Conservation (phyloP, 345 rosid genomes). For the Clausena lansium region DNA sequence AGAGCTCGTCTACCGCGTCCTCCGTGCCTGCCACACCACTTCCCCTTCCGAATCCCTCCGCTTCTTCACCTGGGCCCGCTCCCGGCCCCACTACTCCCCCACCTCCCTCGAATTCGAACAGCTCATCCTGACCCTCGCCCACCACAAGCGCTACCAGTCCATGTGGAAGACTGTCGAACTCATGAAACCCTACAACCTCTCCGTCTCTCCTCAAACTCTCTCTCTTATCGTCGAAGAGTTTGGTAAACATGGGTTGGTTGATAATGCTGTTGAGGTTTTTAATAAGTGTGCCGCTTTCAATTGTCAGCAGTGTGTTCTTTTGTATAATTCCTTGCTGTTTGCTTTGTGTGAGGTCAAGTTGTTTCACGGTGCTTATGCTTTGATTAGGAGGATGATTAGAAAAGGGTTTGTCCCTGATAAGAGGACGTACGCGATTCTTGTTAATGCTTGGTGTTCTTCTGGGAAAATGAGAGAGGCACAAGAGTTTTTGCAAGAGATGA, state of each 20-base stretch:
- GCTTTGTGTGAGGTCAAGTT: constrained; percentile 79
- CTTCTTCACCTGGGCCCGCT: constrained; percentile 84
- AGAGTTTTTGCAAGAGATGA: constrained; percentile 83
- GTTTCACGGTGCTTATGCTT: constrained; percentile 85
- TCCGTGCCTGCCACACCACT: constrained; percentile 59
- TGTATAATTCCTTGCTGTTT: constrained; percentile 68
- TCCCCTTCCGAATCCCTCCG: constrained; percentile 69
- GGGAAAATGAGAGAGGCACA: constrained; percentile 88
- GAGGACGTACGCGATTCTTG: constrained; percentile 59
- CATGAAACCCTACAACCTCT: constrained; percentile 50
- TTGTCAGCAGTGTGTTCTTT: constrained; percentile 47
- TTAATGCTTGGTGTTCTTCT: constrained; percentile 77
- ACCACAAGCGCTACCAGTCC: constrained; percentile 58
- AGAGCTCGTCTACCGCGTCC: constrained; percentile 81
- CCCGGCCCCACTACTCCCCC: constrained; percentile 43
- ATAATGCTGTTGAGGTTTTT: constrained; percentile 85
- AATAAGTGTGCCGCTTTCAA: constrained; percentile 51
- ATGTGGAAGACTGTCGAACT: constrained; percentile 82
- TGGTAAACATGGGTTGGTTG: constrained; percentile 68
- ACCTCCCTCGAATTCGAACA: constrained; percentile 71
- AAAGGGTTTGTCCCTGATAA: constrained; percentile 64
- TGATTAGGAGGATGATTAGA: constrained; percentile 80
- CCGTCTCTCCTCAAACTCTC: constrained; percentile 55
- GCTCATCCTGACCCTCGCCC: constrained; percentile 61
- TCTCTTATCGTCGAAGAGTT: constrained; percentile 72